Percentiles rank a stretch among this genome's conserved stretches.
These are phyloP conservation scores for Clonostachys rhizophaga DNA, from an alignment of 2,329 filamentous ascomycete species.

Conservation along the genomic window DNA sequence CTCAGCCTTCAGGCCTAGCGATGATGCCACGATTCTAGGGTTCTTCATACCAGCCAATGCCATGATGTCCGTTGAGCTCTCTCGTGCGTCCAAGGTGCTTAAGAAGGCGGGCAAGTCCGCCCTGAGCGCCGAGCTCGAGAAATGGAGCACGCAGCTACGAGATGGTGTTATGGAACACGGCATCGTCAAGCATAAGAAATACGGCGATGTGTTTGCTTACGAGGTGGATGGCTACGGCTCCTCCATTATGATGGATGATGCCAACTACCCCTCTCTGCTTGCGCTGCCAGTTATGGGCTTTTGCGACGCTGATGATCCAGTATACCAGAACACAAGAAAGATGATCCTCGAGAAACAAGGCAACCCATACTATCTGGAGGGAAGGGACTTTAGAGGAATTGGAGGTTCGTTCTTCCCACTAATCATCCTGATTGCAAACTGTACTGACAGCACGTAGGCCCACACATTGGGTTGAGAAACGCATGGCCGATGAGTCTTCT, in stretches of 20 bases:
- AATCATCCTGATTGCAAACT: neutral
- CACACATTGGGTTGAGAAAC: conserved; percentile 75
- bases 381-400: conserved; percentile 77
- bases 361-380: conserved; percentile 86
- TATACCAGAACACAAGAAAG: conserved; percentile 83
- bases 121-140: conserved; percentile 50
- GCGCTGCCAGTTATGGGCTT: conserved; percentile 78
- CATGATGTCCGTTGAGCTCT: conserved; percentile 89
- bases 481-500: conserved; percentile 97
- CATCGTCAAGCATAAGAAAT: conserved; percentile 69
- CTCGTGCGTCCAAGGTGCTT: conserved; percentile 69
- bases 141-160: conserved; percentile 58
- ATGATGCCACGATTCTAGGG: conserved; percentile 90
- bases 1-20: conserved; percentile 89
- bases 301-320: conserved; percentile 54
- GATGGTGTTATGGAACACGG: conserved; percentile 82
- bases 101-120: conserved; percentile 49
- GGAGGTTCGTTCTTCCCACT: conserved; percentile 54
- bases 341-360: conserved; percentile 68
- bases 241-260: conserved; percentile 82
- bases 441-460: conserved; percentile 27
- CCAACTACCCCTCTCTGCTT: conserved; percentile 78
- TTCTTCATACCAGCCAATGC: conserved; percentile 96
- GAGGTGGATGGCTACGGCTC: conserved; percentile 87
- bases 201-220: conserved; percentile 77